These are phyloP conservation scores for Aspergillus indologenus DNA, from an alignment of 495 filamentous ascomycete species.

Conservation along the genomic window DNA sequence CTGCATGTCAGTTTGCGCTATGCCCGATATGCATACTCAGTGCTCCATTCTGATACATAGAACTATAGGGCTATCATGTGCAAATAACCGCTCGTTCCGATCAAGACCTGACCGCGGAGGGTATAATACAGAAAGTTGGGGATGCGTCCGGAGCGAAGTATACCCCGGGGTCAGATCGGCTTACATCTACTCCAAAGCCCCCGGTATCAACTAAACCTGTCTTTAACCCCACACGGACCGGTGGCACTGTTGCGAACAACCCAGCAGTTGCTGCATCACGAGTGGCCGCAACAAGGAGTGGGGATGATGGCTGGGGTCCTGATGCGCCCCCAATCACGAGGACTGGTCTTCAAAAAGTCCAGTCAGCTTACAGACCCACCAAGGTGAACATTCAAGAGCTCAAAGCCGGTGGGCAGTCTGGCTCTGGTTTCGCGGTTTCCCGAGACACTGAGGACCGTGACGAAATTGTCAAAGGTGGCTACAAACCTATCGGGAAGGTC, in stretches of 20 bases:
- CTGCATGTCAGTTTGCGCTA: slow-evolving; percentile 60
- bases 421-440: slow-evolving; percentile 46
- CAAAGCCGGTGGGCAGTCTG: slow-evolving; percentile 63
- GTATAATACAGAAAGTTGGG: slow-evolving; percentile 88
- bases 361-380: slow-evolving; percentile 87
- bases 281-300: slow-evolving; percentile 47
- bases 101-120: slow-evolving; percentile 77
- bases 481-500: slow-evolving; percentile 94
- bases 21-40: not conserved
- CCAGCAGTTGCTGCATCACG: slow-evolving; percentile 49
- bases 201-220: slow-evolving; percentile 80
- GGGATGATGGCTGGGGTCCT: slow-evolving; percentile 88
- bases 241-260: slow-evolving; percentile 59
- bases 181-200: slow-evolving; percentile 55
- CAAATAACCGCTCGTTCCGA: slow-evolving; percentile 94
- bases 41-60: slow-evolving; percentile 16
- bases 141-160: slow-evolving; percentile 97
- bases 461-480: slow-evolving; percentile 82
- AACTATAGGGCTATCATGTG: slow-evolving; percentile 80
- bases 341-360: slow-evolving; percentile 87
- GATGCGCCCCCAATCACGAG: slow-evolving; percentile 88
- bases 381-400: slow-evolving; percentile 85
- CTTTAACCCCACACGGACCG: slow-evolving; percentile 76
- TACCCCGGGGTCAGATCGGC: slow-evolving; percentile 56
- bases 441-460: slow-evolving; percentile 31